Evolutionary conservation across 2,329 filamentous ascomycete genomes (phyloP).

Genomic region (Pyricularia sp.): DNA sequence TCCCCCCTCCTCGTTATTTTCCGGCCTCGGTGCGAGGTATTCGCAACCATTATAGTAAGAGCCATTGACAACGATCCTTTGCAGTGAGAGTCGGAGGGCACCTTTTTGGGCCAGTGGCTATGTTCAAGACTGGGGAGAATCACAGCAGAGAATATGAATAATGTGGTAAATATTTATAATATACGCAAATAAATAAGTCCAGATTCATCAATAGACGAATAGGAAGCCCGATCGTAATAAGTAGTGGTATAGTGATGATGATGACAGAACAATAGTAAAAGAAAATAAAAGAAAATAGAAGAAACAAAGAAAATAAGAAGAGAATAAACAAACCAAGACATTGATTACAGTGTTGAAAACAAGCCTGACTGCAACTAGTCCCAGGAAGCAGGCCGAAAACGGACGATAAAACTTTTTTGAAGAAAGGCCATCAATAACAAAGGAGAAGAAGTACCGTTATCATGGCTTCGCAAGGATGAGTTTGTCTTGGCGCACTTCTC

Average conservation of each 20-base stretch:
- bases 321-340: background rate
- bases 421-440: constrained; percentile 12
- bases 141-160: background rate
- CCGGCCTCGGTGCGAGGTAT: background rate
- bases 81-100: background rate
- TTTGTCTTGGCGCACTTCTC: background rate
- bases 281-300: background rate
- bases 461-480: constrained; percentile 8
- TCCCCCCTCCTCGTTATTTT: background rate
- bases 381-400: background rate
- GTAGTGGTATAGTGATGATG: background rate
- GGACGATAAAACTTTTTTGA: constrained; percentile 6
- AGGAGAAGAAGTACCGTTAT: constrained; percentile 13
- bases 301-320: background rate
- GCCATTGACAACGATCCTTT: background rate
- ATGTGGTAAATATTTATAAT: background rate
- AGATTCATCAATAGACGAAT: background rate
- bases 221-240: background rate
- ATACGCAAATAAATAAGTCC: background rate
- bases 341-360: constrained; percentile 5
- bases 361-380: background rate
- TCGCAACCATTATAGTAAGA: background rate
- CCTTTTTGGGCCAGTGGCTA: background rate
- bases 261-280: background rate
- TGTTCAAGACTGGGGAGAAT: background rate